phyloP scores from a whole-genome alignment of 345 rosid species.

The Carallia pectinifolia region DNA sequence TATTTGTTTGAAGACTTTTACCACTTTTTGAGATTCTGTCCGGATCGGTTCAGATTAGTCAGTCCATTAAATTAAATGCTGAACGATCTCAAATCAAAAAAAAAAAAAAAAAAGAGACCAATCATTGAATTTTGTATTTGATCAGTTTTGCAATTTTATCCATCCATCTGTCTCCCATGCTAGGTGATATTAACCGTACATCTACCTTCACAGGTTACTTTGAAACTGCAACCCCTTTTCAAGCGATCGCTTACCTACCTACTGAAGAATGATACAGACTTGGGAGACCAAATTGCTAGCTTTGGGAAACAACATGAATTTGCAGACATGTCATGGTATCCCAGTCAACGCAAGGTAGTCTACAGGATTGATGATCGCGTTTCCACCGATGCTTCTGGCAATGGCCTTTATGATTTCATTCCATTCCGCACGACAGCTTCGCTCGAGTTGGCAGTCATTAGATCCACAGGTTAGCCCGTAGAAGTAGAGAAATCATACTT shows the following conservation, averaged over 20 bases:
- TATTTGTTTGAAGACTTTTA: too few species aligned
- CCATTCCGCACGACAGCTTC: slow-evolving; percentile 57
- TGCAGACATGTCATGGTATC: slow-evolving; percentile 69
- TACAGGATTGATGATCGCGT: slow-evolving; percentile 68
- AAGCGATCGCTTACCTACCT: slow-evolving; percentile 55
- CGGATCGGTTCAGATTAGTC: too few species aligned
- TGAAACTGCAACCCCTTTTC: slow-evolving; percentile 60
- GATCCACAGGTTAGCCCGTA: slow-evolving; percentile 45
- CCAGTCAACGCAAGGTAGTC: slow-evolving; percentile 56
- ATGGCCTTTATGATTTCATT: slow-evolving; percentile 49
- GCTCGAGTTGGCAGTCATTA: slow-evolving; percentile 20
- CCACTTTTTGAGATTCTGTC: too few species aligned
- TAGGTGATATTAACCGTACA: neutral
- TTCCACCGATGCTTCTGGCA: slow-evolving; percentile 36
- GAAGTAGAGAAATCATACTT: neutral
- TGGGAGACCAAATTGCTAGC: slow-evolving; percentile 41
- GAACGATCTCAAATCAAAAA: too few species aligned
- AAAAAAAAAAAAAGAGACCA: too few species aligned
- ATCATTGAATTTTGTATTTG: too few species aligned
- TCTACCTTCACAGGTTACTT: slow-evolving; percentile 43
- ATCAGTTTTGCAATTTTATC: too few species aligned
- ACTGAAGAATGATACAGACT: slow-evolving; percentile 38
- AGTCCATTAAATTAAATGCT: too few species aligned
- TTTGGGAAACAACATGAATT: slow-evolving; percentile 68
- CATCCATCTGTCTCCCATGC: too few species aligned